Evolutionary conservation across 1,284 basidiomycete genomes (phyloP).

Genomic region (Hymenochaete sp.): DNA sequence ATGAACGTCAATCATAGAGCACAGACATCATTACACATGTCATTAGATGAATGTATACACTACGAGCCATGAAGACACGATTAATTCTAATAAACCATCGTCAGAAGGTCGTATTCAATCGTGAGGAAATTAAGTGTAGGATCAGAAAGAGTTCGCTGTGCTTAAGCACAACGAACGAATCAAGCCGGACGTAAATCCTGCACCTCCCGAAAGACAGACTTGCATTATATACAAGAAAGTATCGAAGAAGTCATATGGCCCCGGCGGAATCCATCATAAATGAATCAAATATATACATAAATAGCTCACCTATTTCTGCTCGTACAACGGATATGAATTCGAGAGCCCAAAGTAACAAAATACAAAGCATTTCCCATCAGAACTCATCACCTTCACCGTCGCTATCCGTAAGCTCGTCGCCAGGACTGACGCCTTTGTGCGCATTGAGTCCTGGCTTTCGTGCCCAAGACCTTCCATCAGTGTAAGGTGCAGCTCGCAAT

Average conservation of each 20-base stretch:
- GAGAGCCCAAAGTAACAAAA: not conserved
- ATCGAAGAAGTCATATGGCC: conserved; percentile 67
- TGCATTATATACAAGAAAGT: conserved; percentile 10
- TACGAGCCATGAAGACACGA: too few species aligned
- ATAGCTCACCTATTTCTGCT: conserved; percentile 28
- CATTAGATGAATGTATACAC: too few species aligned
- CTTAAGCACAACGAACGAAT: too few species aligned
- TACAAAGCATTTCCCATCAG: conserved; percentile 2
- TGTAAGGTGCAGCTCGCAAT: conserved; percentile 70
- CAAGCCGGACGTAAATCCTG: conserved; percentile 47
- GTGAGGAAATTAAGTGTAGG: too few species aligned
- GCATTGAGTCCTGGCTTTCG: conserved; percentile 53
- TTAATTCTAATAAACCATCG: too few species aligned
- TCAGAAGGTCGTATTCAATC: too few species aligned
- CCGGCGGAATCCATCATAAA: conserved; percentile 59
- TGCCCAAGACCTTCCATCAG: conserved; percentile 80
- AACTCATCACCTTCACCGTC: conserved; percentile 39
- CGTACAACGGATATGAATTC: not conserved
- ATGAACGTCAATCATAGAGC: too few species aligned
- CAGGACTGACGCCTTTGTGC: conserved; percentile 51
- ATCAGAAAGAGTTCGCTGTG: too few species aligned
- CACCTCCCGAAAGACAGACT: conserved; percentile 38
- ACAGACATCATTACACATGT: too few species aligned
- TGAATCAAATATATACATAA: not conserved
- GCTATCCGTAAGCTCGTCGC: conserved; percentile 69